Evolutionary conservation across 495 filamentous ascomycete genomes (phyloP).

Genomic region (Talaromyces trachyspermus): DNA sequence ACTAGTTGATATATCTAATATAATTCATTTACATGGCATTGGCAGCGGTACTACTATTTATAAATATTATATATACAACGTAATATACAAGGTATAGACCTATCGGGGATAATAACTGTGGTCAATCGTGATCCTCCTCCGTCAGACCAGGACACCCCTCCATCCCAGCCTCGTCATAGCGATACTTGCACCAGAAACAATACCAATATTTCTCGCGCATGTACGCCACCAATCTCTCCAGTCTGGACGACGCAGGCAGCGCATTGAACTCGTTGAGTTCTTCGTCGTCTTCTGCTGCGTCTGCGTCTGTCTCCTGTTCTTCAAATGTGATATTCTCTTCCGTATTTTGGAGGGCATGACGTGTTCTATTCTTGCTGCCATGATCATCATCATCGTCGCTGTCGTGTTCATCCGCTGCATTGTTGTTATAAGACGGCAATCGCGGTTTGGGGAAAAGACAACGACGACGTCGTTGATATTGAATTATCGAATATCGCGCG

Average conservation of each 20-base stretch:
- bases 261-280: slow-evolving; percentile 81
- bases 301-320: slow-evolving; percentile 24
- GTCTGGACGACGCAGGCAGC: slow-evolving; percentile 51
- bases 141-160: slow-evolving; percentile 84
- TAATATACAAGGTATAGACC: too few species aligned
- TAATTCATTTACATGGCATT: too few species aligned
- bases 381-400: slow-evolving; percentile 47
- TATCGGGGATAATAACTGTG: too few species aligned
- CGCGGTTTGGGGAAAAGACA: slow-evolving; percentile 34
- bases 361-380: slow-evolving; percentile 21
- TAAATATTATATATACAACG: too few species aligned
- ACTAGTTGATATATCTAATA: slow-evolving; percentile 5
- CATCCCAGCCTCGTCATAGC: slow-evolving; percentile 62
- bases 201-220: slow-evolving; percentile 67
- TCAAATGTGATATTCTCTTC: slow-evolving; percentile 10
- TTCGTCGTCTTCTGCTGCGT: slow-evolving; percentile 46
- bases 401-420: too few species aligned
- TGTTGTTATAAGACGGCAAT: slow-evolving; percentile 45
- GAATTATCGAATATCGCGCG: slow-evolving; percentile 64
- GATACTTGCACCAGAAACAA: slow-evolving; percentile 95
- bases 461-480: slow-evolving; percentile 33
- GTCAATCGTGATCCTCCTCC: slow-evolving; percentile 86
- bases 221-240: slow-evolving; percentile 58
- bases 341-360: too few species aligned
- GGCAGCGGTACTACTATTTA: too few species aligned